Conservation (phyloP, 768 basidiomycete species). For the Amanita pallidorosea region DNA sequence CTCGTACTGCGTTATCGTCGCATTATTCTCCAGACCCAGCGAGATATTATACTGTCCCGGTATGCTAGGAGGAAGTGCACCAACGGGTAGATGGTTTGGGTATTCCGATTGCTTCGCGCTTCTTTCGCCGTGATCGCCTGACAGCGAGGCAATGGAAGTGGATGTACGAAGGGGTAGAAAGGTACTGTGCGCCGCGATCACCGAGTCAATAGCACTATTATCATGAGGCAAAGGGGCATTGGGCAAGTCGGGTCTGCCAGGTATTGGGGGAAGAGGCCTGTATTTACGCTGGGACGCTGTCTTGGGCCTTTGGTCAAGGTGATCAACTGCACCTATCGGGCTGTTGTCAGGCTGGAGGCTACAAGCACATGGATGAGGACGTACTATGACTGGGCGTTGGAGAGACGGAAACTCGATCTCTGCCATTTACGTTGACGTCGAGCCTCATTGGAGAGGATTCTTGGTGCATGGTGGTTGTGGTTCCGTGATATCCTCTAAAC, state of each 20-base stretch:
- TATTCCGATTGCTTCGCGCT: not conserved
- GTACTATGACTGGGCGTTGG: not conserved
- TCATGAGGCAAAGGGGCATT: not conserved
- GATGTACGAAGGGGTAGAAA: not conserved
- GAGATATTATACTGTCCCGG: not conserved
- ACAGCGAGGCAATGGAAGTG: not conserved
- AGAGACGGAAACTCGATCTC: not conserved
- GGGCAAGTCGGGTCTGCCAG: not conserved
- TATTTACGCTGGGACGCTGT: not conserved
- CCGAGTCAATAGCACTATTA: not conserved
- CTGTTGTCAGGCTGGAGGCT: too few relatives aligned
- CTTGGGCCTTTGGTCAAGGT: conserved; percentile 1
- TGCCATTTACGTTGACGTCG: not conserved
- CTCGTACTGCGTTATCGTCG: not conserved
- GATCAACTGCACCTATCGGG: not conserved
- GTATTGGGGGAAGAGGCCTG: not conserved
- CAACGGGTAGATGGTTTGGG: not conserved
- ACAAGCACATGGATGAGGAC: not conserved
- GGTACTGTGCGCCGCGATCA: not conserved
- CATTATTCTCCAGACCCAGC: not conserved
- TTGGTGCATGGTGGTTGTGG: not conserved
- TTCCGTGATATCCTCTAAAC: not conserved
- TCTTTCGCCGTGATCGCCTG: not conserved
- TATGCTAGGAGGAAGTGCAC: not conserved
- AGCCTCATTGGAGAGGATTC: not conserved